Percentiles rank a stretch among this genome's conserved stretches.
Evolutionary conservation across 2,329 filamentous ascomycete genomes (phyloP).

Genomic region (Nothophoma quercina): DNA sequence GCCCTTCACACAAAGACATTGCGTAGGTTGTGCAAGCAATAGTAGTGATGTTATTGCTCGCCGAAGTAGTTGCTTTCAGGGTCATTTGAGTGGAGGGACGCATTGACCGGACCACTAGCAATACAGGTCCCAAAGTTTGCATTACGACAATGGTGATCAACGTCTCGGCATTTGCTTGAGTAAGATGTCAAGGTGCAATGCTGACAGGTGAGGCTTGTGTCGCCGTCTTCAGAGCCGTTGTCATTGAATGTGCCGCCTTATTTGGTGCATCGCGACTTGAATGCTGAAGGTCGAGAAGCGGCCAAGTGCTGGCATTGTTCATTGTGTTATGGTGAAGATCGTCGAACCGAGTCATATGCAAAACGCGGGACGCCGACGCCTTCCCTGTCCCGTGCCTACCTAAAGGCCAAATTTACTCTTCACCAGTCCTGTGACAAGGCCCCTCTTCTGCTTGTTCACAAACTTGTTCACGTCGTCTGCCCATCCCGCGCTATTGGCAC

Average conservation of each 20-base stretch:
- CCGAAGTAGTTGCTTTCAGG: neutral
- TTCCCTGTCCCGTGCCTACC: neutral
- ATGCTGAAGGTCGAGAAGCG: neutral
- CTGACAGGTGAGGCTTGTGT: neutral
- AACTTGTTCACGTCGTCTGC: conserved; percentile 89
- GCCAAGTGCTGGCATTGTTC: neutral
- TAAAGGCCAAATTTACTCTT: conserved; percentile 49
- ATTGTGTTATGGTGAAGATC: neutral
- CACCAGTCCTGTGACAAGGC: conserved; percentile 71
- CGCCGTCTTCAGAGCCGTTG: neutral
- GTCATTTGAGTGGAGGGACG: neutral
- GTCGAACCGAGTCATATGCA: neutral
- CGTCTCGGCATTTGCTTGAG: neutral
- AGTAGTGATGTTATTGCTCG: neutral
- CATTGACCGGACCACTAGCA: conserved; percentile 1
- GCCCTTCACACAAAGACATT: neutral
- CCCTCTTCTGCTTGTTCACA: conserved; percentile 85
- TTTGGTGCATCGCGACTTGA: neutral
- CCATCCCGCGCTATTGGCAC: conserved; percentile 82
- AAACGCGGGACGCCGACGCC: neutral
- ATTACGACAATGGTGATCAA: neutral
- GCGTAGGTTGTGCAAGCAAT: neutral
- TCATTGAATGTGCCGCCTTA: neutral
- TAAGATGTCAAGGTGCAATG: neutral
- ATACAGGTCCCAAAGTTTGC: neutral